Percentiles rank a stretch among this genome's conserved stretches.
Conservation (phyloP, 129 eudicot species). For the Glebionis coronaria region DNA sequence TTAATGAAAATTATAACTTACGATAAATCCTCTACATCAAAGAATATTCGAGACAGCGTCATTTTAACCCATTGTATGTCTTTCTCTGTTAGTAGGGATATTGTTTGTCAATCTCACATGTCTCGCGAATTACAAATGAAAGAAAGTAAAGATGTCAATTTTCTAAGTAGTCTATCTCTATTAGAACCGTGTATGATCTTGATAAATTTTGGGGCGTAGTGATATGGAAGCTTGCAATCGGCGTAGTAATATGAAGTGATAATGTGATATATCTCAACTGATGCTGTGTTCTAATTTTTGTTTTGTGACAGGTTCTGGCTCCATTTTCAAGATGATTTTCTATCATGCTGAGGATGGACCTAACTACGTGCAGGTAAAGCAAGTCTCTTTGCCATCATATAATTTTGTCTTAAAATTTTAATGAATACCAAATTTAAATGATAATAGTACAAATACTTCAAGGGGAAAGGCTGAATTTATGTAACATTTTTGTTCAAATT, state of each 20-base stretch:
- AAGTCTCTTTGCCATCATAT: not conserved
- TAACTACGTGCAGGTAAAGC: not conserved
- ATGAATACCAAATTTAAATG: not conserved
- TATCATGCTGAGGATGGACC: not conserved
- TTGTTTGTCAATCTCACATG: not conserved
- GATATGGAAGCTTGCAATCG: not conserved
- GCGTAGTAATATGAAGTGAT: not conserved
- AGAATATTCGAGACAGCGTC: constrained; percentile 16
- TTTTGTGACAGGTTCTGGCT: constrained; percentile 2
- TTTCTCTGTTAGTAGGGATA: not conserved
- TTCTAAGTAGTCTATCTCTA: constrained; percentile 18
- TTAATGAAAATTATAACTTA: not conserved
- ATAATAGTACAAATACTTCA: too few relatives aligned
- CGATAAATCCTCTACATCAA: not conserved
- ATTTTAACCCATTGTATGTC: constrained; percentile 27
- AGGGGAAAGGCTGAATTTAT: too few relatives aligned
- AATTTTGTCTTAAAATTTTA: not conserved
- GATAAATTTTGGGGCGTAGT: constrained; percentile 10
- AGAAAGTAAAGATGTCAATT: constrained; percentile 15
- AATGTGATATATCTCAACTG: not conserved
- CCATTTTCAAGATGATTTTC: not conserved
- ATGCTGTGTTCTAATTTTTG: constrained; percentile 19
- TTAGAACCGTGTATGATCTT: constrained; percentile 1
- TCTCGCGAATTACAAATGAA: constrained; percentile 4
- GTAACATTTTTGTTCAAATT: too few relatives aligned